Conservation (phyloP, 148 eudicot species). For the Drosera capensis region DNA sequence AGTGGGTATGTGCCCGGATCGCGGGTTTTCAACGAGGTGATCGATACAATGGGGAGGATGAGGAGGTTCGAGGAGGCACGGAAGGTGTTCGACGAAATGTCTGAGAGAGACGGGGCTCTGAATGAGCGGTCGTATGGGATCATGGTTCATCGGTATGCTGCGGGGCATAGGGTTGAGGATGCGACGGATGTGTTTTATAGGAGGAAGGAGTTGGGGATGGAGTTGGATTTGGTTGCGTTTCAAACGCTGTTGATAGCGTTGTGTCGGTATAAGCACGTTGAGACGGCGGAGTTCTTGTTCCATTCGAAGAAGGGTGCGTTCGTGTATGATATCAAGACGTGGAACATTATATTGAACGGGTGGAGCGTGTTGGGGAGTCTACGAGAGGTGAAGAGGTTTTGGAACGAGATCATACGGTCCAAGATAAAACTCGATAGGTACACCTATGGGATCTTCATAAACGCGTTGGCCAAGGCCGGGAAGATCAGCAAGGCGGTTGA, state of each 20-base stretch:
- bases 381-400: slow-evolving; percentile 66
- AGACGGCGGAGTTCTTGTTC: slow-evolving; percentile 58
- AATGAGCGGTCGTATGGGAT: slow-evolving; percentile 53
- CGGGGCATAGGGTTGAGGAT: slow-evolving; percentile 54
- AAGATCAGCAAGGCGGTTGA: slow-evolving; percentile 43
- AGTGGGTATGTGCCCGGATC: slow-evolving; percentile 31
- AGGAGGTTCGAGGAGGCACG: slow-evolving; percentile 34
- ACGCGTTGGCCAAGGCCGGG: slow-evolving; percentile 53
- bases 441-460: slow-evolving; percentile 62
- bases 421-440: slow-evolving; percentile 36
- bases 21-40: slow-evolving; percentile 40
- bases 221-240: slow-evolving; percentile 44
- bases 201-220: slow-evolving; percentile 43
- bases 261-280: slow-evolving; percentile 68
- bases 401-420: slow-evolving; percentile 55
- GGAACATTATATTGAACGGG: slow-evolving; percentile 73
- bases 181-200: slow-evolving; percentile 42
- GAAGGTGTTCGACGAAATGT: slow-evolving; percentile 70
- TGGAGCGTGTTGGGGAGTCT: slow-evolving; percentile 67
- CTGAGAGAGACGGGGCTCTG: slow-evolving; percentile 23
- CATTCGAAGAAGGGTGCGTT: slow-evolving; percentile 38
- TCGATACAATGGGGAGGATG: slow-evolving; percentile 57
- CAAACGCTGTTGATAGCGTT: slow-evolving; percentile 49
- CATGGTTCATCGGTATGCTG: slow-evolving; percentile 50
- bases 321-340: slow-evolving; percentile 40